Percentiles rank a stretch among this genome's conserved stretches.
Conservation (phyloP, 768 basidiomycete genomes). For the Favolaschia claudopus region DNA sequence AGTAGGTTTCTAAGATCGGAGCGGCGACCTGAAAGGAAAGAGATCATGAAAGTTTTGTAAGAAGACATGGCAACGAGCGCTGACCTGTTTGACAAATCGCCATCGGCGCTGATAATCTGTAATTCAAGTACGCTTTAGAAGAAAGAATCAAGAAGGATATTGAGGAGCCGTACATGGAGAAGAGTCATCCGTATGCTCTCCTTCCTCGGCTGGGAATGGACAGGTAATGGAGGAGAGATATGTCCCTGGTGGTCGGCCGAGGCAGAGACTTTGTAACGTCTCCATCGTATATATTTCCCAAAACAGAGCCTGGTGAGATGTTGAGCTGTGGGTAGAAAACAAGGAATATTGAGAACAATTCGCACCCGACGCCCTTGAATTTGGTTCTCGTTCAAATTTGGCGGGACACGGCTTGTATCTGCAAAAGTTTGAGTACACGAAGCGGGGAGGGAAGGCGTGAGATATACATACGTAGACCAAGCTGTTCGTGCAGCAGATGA, state of each 20-base stretch:
- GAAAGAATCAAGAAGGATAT: background rate
- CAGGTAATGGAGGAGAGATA: slow-evolving; percentile 6
- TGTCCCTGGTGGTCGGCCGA: slow-evolving; percentile 6
- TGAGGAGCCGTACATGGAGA: background rate
- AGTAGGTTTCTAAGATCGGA: background rate
- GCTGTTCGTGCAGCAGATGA: too few relatives aligned
- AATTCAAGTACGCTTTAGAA: too few relatives aligned
- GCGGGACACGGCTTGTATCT: background rate
- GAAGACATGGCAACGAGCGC: too few relatives aligned
- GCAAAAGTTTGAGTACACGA: background rate
- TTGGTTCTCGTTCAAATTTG: background rate
- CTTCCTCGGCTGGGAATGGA: slow-evolving; percentile 6
- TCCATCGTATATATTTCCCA: slow-evolving; percentile 17
- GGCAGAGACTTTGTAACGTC: background rate
- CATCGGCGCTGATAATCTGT: slow-evolving; percentile 10
- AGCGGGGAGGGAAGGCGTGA: too few relatives aligned
- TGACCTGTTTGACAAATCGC: slow-evolving; percentile 12
- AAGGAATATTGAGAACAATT: background rate
- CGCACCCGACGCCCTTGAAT: background rate
- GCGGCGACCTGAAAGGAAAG: background rate
- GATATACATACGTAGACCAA: slow-evolving; percentile 1
- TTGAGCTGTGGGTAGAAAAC: background rate
- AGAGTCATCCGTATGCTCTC: background rate
- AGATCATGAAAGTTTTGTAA: too few relatives aligned
- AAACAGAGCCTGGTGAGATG: slow-evolving; percentile 5